Percentiles rank a stretch among this genome's conserved stretches.
Conservation (phyloP, 306 rosid genomes). For the Castanea sativa region DNA sequence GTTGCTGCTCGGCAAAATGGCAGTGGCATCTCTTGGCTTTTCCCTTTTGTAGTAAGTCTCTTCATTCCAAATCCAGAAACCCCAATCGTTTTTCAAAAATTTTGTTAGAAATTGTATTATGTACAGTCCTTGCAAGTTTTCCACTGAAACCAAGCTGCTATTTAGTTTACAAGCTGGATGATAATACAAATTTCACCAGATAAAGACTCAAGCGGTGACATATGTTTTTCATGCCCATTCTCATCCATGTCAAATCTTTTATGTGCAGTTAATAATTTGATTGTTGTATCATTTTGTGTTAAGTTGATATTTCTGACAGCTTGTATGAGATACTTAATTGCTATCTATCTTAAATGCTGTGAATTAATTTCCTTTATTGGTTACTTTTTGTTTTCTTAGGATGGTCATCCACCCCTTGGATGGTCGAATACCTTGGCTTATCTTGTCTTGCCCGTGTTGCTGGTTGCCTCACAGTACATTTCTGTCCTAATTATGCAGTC, state of each 20-base stretch:
- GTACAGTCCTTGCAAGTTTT: neutral
- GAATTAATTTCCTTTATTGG: conserved; percentile 14
- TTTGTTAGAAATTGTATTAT: neutral
- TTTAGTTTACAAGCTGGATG: neutral
- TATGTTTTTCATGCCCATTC: neutral
- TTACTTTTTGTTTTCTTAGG: conserved; percentile 53
- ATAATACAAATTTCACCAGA: neutral
- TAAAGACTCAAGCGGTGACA: neutral
- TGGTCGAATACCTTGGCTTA: conserved; percentile 98
- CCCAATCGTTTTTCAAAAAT: neutral
- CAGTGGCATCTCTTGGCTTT: conserved; percentile 92
- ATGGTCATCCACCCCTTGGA: conserved; percentile 99
- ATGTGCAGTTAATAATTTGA: neutral
- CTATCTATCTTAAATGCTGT: conserved; percentile 6
- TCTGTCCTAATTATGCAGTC: conserved; percentile 97
- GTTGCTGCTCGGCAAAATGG: conserved; percentile 85
- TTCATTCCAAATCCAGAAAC: conserved; percentile 19
- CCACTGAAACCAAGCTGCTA: neutral
- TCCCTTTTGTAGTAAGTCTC: conserved; percentile 80
- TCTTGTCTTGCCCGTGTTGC: conserved; percentile 86
- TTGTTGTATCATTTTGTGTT: conserved; percentile 10
- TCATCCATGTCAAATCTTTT: neutral
- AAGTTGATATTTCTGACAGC: conserved; percentile 3
- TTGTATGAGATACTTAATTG: neutral
- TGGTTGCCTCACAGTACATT: conserved; percentile 78